Conservation (phyloP, 2,329 filamentous ascomycete species). For the Nothophoma quercina region DNA sequence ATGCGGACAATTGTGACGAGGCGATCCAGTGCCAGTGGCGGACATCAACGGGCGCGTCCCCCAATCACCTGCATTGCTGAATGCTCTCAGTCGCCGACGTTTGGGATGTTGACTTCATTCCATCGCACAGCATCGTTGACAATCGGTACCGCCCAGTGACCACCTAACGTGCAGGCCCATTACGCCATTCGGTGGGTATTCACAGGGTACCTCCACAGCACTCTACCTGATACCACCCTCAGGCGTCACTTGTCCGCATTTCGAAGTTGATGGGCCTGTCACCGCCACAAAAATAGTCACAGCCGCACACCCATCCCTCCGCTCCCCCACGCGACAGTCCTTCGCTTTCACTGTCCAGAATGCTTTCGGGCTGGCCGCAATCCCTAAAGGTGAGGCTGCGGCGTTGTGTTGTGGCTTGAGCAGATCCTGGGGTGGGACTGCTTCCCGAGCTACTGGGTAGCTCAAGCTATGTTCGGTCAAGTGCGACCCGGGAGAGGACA, state of each 20-base stretch:
- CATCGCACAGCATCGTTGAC: slow-evolving; percentile 11
- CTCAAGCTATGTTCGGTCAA: slow-evolving; percentile 7
- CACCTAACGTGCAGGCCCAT: slow-evolving; percentile 9
- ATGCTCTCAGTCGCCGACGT: slow-evolving; percentile 9
- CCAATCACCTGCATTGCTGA: slow-evolving; percentile 8
- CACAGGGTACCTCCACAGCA: slow-evolving; percentile 9
- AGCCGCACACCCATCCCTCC: not conserved
- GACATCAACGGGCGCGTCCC: slow-evolving; percentile 20
- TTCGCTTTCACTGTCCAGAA: slow-evolving; percentile 1
- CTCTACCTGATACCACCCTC: slow-evolving; percentile 31
- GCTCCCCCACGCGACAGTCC: slow-evolving; percentile 12
- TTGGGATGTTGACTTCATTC: slow-evolving; percentile 11
- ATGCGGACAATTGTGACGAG: slow-evolving; percentile 21
- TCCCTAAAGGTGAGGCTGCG: slow-evolving; percentile 15
- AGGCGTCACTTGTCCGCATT: slow-evolving; percentile 3
- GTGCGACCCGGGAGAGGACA: slow-evolving; percentile 27
- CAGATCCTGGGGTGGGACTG: slow-evolving; percentile 15
- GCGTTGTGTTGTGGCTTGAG: slow-evolving; percentile 17
- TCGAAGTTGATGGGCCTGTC: slow-evolving; percentile 4
- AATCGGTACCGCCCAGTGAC: slow-evolving; percentile 10
- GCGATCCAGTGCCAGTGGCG: slow-evolving; percentile 17
- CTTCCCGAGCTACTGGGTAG: slow-evolving; percentile 11
- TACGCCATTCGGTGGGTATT: slow-evolving; percentile 4
- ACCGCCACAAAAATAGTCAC: slow-evolving; percentile 9
- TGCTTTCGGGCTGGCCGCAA: slow-evolving; percentile 4